Percentiles rank a stretch among this genome's conserved stretches.
These are phyloP conservation scores for Angomonas desouzai DNA, from an alignment of 208 protist genomes.

Conservation along the genomic window DNA sequence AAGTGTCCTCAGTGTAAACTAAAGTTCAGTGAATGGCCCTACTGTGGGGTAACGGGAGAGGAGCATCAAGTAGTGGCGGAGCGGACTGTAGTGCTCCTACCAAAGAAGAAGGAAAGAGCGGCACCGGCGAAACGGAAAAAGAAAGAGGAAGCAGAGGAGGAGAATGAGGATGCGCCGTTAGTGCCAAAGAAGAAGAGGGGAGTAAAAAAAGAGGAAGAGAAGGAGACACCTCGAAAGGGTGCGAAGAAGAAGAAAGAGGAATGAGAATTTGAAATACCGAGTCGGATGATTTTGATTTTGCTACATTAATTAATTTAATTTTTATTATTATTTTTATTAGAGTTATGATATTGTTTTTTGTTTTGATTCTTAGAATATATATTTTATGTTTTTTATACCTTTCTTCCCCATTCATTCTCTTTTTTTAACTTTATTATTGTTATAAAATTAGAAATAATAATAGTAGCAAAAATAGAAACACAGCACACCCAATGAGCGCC, in stretches of 20 bases:
- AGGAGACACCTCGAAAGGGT: too few species aligned
- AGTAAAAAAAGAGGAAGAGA: too few species aligned
- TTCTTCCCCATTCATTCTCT: too few species aligned
- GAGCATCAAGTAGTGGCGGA: slow-evolving; percentile 10
- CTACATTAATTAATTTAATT: too few species aligned
- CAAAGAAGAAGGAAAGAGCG: neutral
- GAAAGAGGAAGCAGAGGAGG: neutral
- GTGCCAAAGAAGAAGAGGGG: neutral
- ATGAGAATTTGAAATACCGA: too few species aligned
- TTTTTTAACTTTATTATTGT: too few species aligned
- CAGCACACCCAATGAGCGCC: neutral
- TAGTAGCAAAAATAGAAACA: slow-evolving; percentile 4
- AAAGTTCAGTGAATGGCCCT: slow-evolving; percentile 29
- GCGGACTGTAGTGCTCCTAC: neutral
- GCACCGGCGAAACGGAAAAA: neutral
- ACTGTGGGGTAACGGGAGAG: slow-evolving; percentile 34
- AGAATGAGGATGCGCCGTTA: neutral
- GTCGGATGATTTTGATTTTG: too few species aligned
- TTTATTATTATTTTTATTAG: too few species aligned
- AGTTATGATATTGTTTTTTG: too few species aligned
- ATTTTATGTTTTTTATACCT: too few species aligned
- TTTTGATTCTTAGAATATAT: too few species aligned
- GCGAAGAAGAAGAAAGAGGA: too few species aligned
- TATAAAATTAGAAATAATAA: neutral
- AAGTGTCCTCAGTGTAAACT: slow-evolving; percentile 27